Evolutionary conservation across 163 green algal genomes (phyloP).

Genomic region (Prototheca stagnorum): DNA sequence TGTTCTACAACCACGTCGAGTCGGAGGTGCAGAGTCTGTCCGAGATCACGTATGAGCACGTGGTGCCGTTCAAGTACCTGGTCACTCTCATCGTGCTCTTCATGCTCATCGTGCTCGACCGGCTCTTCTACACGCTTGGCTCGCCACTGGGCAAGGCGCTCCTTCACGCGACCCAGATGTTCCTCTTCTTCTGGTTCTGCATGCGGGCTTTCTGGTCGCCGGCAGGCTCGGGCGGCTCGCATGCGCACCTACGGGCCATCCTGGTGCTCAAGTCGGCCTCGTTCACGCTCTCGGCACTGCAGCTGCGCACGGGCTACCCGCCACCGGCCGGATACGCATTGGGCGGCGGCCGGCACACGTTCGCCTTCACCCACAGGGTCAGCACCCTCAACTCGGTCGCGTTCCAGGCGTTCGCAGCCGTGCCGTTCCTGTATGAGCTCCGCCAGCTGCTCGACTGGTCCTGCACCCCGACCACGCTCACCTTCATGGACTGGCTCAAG

Average conservation of each 20-base stretch:
- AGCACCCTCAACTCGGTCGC: slow-evolving; percentile 25
- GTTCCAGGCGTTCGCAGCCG: slow-evolving; percentile 34
- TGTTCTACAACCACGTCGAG: slow-evolving; percentile 43
- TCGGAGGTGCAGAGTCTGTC: slow-evolving; percentile 6
- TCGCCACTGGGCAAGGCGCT: slow-evolving; percentile 34
- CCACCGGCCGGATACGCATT: slow-evolving; percentile 36
- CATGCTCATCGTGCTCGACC: slow-evolving; percentile 46
- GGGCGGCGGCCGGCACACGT: slow-evolving; percentile 37
- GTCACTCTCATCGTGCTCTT: slow-evolving; percentile 53
- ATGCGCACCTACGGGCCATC: slow-evolving; percentile 39
- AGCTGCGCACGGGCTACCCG: slow-evolving; percentile 60
- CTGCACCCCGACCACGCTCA: slow-evolving; percentile 54
- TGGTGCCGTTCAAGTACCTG: slow-evolving; percentile 57
- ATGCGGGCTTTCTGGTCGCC: slow-evolving; percentile 34
- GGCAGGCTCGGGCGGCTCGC: slow-evolving; percentile 3
- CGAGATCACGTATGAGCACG: slow-evolving; percentile 47
- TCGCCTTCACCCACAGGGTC: slow-evolving; percentile 48
- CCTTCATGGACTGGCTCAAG: slow-evolving; percentile 57
- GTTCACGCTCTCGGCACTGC: slow-evolving; percentile 37
- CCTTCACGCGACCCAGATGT: slow-evolving; percentile 32
- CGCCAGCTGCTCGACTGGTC: slow-evolving; percentile 57
- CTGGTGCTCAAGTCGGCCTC: slow-evolving; percentile 33
- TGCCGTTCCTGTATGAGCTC: slow-evolving; percentile 77
- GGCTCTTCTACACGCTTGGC: slow-evolving; percentile 46
- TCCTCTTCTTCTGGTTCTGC: slow-evolving; percentile 28